These are phyloP conservation scores for Xenoacremonium recifei DNA, from an alignment of 2,329 filamentous ascomycete species.

Conservation along the genomic window DNA sequence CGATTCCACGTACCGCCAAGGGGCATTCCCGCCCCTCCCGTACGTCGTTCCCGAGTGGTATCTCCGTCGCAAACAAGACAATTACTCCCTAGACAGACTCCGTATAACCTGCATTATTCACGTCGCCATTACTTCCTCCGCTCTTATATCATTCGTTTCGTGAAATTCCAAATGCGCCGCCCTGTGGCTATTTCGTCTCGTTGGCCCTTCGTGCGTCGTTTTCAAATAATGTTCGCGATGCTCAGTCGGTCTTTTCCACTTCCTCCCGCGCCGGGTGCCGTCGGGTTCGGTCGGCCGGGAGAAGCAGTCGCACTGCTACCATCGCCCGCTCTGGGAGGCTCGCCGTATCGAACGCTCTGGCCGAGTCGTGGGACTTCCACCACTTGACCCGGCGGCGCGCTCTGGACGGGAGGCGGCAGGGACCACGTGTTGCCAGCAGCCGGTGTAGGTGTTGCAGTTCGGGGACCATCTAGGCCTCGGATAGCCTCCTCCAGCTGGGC, in stretches of 20 bases:
- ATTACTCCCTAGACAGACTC: too few relatives aligned
- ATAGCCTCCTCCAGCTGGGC: slow-evolving; percentile 60
- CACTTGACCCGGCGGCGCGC: slow-evolving; percentile 28
- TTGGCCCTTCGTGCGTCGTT: too few relatives aligned
- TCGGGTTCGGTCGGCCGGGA: slow-evolving; percentile 22
- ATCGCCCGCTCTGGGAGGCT: slow-evolving; percentile 23
- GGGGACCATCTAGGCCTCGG: slow-evolving; percentile 28
- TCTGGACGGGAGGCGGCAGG: slow-evolving; percentile 34
- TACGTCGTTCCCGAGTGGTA: too few relatives aligned
- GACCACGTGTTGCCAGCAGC: slow-evolving; percentile 32
- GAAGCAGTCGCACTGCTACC: slow-evolving; percentile 24
- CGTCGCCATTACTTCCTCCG: too few relatives aligned
- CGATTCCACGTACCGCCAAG: too few relatives aligned
- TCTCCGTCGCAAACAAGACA: too few relatives aligned
- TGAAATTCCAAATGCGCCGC: too few relatives aligned
- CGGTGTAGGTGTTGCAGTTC: slow-evolving; percentile 28
- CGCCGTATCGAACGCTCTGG: slow-evolving; percentile 29
- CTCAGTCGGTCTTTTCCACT: slow-evolving; percentile 35
- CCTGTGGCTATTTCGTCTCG: too few relatives aligned
- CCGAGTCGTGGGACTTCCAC: slow-evolving; percentile 28
- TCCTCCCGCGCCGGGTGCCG: slow-evolving; percentile 7
- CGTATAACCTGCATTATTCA: too few relatives aligned
- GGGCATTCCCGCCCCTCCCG: too few relatives aligned
- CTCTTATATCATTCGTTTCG: too few relatives aligned
- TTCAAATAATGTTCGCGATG: slow-evolving; percentile 45